A percentile compares a stretch with the other conserved stretches of the same genome.
These are phyloP conservation scores for Ceratocystis diversiconidia DNA, from an alignment of 2,329 filamentous ascomycete species.

Conservation along the genomic window DNA sequence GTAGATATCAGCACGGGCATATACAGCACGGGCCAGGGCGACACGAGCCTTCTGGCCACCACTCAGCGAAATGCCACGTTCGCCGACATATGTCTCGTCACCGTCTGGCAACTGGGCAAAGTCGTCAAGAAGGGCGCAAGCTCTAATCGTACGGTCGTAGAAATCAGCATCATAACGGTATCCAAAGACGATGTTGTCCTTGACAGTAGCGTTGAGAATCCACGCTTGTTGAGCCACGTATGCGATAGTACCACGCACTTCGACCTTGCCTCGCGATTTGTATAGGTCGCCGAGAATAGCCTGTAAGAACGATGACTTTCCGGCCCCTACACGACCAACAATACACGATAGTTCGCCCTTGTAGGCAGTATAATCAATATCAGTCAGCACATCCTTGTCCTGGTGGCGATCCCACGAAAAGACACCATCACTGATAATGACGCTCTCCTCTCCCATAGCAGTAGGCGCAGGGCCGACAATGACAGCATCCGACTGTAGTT, in stretches of 20 bases:
- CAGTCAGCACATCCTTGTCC: conserved; percentile 53
- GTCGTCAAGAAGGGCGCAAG: conserved; percentile 81
- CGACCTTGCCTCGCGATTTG: conserved; percentile 73
- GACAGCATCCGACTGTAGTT: conserved; percentile 77
- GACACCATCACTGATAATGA: conserved; percentile 67
- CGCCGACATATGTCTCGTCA: conserved; percentile 90
- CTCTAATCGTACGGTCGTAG: conserved; percentile 83
- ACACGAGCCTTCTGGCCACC: conserved; percentile 93
- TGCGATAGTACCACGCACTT: conserved; percentile 67
- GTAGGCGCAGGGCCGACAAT: conserved; percentile 52
- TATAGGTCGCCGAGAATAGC: conserved; percentile 80
- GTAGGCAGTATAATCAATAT: conserved; percentile 76
- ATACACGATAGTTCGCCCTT: conserved; percentile 91
- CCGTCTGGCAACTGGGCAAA: conserved; percentile 88
- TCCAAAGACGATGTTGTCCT: conserved; percentile 94
- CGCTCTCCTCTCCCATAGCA: conserved; percentile 69
- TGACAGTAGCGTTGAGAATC: conserved; percentile 96
- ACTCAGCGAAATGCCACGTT: conserved; percentile 89
- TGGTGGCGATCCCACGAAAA: conserved; percentile 93
- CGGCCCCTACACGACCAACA: conserved; percentile 84
- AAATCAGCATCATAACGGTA: conserved; percentile 88
- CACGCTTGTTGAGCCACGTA: conserved; percentile 89
- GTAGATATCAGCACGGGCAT: conserved; percentile 92
- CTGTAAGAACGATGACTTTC: conserved; percentile 87
- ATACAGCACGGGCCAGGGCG: conserved; percentile 83